A percentile compares a stretch with the other conserved stretches of the same genome.
Evolutionary conservation across 1,284 basidiomycete genomes (phyloP).

Genomic region (Ganoderma multipileum): DNA sequence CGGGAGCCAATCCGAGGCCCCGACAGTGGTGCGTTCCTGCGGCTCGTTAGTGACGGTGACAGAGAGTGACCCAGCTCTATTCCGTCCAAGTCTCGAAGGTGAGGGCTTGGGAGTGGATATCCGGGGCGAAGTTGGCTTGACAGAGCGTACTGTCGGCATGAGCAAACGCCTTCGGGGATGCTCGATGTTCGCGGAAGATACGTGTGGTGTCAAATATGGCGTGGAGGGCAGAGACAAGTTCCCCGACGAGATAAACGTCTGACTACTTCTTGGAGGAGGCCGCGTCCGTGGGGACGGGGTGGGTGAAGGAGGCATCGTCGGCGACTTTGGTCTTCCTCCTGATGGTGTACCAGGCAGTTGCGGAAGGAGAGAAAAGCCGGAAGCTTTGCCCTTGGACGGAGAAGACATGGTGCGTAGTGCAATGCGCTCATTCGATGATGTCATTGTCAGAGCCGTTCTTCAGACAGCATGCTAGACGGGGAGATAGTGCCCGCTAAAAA

Average conservation of each 20-base stretch:
- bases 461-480: background rate
- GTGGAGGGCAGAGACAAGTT: slow-evolving; percentile 26
- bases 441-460: background rate
- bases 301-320: slow-evolving; percentile 22
- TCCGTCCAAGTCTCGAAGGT: slow-evolving; percentile 33
- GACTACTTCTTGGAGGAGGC: slow-evolving; percentile 18
- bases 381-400: slow-evolving; percentile 18
- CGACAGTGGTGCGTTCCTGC: slow-evolving; percentile 21
- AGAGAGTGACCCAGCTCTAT: slow-evolving; percentile 37
- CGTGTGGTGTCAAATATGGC: slow-evolving; percentile 29
- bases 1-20: slow-evolving; percentile 46
- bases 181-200: slow-evolving; percentile 26
- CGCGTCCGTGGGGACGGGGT: slow-evolving; percentile 22
- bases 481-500: background rate
- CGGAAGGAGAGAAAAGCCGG: slow-evolving; percentile 12
- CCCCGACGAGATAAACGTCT: slow-evolving; percentile 16
- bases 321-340: slow-evolving; percentile 23
- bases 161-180: slow-evolving; percentile 30
- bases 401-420: slow-evolving; percentile 20
- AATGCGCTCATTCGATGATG: slow-evolving; percentile 2
- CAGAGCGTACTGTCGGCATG: slow-evolving; percentile 39
- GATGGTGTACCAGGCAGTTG: slow-evolving; percentile 20
- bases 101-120: slow-evolving; percentile 29
- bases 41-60: slow-evolving; percentile 32
- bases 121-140: slow-evolving; percentile 24